Base-by-base conservation (phyloP, 2,329 filamentous ascomycete species). In the Acrodontium crateriforme region DNA sequence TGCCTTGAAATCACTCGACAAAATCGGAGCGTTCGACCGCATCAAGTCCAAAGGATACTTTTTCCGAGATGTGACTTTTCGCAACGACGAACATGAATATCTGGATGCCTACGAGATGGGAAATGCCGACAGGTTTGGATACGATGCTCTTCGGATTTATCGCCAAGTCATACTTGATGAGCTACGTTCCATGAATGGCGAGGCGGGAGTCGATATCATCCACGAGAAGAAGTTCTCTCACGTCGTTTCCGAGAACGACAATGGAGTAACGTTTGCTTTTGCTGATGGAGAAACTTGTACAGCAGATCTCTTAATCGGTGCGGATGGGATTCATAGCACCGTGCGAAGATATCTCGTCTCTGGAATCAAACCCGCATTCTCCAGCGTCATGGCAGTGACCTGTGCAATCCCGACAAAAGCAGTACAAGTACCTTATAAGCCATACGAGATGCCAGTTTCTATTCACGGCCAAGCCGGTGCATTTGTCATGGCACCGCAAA, bases 1-100 rank as follows among this genome's bases (percentile, higher is more conserved):
- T 28, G 63, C 66, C 0, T 54, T 73, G 2, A 54, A 56, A 3
- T 53, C 71, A 21, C 55, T 73, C 0, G 60, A 71, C 32, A 43
- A 41, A 0, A 45, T 71, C 0, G 58, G 53, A 1, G 46, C 69
- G 2, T 69, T 68, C 40, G 24, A 55, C 2, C 49, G 52, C 3
- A 50, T 72, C 29, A 46, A 51, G 5, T 32, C 45, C 0, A 51
- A 59, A 9, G 62, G 59, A 16, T 67, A 58, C 47, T 55, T 61
- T 11, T 72, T 71, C 38, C 56, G 67, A 2, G 50, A 47, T 0
- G 50, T 71, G 1, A 50, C 62, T 21, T 69, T 65, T 40, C 52
- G 50, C 12, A 52, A 58, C 20, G 29, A 32, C 14, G 29, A 32
- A 5, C 31, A 29, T 23, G 18, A 35, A 15, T 21, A 21, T 12